These are phyloP conservation scores for Eutrema heterophyllum DNA, from an alignment of 345 rosid species.

Conservation along the genomic window DNA sequence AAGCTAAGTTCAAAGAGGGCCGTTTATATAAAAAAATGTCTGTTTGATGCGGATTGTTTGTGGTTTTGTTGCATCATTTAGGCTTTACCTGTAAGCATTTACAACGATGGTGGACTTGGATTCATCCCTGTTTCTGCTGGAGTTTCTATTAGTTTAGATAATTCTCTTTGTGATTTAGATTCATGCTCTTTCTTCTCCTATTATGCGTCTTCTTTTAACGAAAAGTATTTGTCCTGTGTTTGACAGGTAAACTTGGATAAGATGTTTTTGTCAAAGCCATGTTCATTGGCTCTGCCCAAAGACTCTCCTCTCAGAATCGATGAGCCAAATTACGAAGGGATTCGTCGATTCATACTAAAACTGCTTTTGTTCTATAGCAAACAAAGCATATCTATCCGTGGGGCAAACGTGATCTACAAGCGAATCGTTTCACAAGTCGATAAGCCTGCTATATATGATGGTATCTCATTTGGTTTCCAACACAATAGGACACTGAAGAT, in stretches of 20 bases:
- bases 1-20: background rate
- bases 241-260: slow-evolving; percentile 67
- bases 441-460: slow-evolving; percentile 76
- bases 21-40: background rate
- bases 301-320: slow-evolving; percentile 71
- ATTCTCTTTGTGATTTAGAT: background rate
- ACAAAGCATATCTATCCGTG: slow-evolving; percentile 81
- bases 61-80: background rate
- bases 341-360: slow-evolving; percentile 52
- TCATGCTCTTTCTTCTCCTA: background rate
- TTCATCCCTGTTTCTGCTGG: background rate
- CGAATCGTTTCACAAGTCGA: slow-evolving; percentile 69
- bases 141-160: background rate
- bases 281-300: slow-evolving; percentile 69
- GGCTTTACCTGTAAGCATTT: background rate
- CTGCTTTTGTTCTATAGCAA: slow-evolving; percentile 78
- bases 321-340: slow-evolving; percentile 68
- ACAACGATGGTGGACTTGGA: background rate
- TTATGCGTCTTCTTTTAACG: background rate
- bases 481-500: background rate
- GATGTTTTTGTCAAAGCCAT: slow-evolving; percentile 82
- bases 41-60: background rate
- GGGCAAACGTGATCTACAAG: slow-evolving; percentile 72
- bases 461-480: slow-evolving; percentile 31
- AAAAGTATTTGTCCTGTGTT: background rate